These are phyloP conservation scores for Otatea glauca DNA, from an alignment of 176 grass and related monocot species.

Conservation along the genomic window DNA sequence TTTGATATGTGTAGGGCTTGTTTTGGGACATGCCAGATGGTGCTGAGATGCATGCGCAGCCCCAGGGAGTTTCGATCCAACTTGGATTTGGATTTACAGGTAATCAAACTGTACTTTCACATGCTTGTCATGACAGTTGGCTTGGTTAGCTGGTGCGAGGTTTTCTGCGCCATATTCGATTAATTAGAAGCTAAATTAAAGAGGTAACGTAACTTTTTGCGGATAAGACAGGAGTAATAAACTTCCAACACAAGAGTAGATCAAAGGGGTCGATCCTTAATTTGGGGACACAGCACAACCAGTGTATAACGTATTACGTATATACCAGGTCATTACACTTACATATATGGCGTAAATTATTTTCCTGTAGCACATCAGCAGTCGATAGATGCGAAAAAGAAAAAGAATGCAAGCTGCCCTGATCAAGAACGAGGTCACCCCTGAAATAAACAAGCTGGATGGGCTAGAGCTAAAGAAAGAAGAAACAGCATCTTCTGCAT, in stretches of 20 bases:
- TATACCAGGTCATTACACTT: background rate
- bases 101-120: conserved; percentile 1
- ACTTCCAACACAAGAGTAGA: no score
- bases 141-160: background rate
- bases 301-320: background rate
- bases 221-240: background rate
- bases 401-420: no score
- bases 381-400: background rate
- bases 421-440: background rate
- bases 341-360: background rate
- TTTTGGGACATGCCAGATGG: background rate
- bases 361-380: background rate
- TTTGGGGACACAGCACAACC: background rate
- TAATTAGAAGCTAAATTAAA: background rate
- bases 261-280: no score
- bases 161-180: background rate
- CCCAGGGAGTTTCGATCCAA: background rate
- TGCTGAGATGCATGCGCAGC: background rate
- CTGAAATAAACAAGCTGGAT: background rate
- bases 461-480: background rate
- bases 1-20: background rate
- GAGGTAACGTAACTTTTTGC: background rate
- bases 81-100: conserved; percentile 10
- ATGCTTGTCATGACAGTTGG: background rate
- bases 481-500: background rate